Evolutionary conservation across 2,329 filamentous ascomycete genomes (phyloP).

Genomic region (Cercospora canescens): DNA sequence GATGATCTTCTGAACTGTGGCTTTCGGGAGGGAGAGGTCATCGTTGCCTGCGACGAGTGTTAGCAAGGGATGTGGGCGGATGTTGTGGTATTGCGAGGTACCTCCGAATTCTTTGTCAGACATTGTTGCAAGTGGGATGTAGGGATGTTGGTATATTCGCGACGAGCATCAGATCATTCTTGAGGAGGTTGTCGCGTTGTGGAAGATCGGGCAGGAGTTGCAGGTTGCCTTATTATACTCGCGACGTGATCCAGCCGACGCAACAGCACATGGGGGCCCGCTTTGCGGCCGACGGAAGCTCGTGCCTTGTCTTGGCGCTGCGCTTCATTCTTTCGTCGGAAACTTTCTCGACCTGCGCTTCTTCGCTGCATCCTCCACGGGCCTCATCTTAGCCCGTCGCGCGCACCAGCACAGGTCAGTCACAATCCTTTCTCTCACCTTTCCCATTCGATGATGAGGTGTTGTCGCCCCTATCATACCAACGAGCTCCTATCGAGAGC

Average conservation of each 20-base stretch:
- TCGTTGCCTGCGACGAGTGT: slow-evolving; percentile 50
- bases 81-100: slow-evolving; percentile 32
- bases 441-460: slow-evolving; percentile 53
- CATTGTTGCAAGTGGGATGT: slow-evolving; percentile 39
- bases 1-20: slow-evolving; percentile 80
- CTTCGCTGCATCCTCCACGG: slow-evolving; percentile 6
- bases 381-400: not conserved
- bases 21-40: slow-evolving; percentile 63
- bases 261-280: not conserved
- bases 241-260: not conserved
- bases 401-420: slow-evolving; percentile 24
- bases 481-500: slow-evolving; percentile 29
- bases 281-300: not conserved
- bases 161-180: not conserved
- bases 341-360: slow-evolving; percentile 12
- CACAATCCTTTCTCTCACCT: slow-evolving; percentile 9
- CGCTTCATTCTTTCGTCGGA: slow-evolving; percentile 6
- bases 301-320: slow-evolving; percentile 8
- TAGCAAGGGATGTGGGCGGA: not conserved
- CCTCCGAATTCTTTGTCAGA: slow-evolving; percentile 58
- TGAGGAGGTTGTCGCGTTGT: not conserved
- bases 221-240: not conserved
- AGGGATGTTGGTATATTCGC: not conserved
- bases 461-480: slow-evolving; percentile 65
- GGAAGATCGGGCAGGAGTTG: not conserved